Evolutionary conservation across 2,329 filamentous ascomycete species (phyloP).

Genomic region (Pseudocercospora eumusae): DNA sequence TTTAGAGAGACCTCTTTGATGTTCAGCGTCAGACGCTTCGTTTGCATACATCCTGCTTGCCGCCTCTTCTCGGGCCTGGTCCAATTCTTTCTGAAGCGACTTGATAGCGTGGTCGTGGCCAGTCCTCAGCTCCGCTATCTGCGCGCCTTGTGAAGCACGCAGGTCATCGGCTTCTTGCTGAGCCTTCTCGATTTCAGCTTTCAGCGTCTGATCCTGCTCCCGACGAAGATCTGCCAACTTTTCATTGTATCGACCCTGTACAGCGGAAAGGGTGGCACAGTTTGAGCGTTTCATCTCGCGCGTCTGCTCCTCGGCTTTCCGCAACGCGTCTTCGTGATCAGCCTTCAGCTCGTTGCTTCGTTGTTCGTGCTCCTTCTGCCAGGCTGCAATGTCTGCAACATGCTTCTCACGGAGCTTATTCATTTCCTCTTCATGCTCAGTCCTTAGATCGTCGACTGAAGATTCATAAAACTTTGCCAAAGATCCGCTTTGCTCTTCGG

Average conservation of each 20-base stretch:
- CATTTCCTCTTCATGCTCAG: constrained; percentile 20
- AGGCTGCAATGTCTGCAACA: constrained; percentile 15
- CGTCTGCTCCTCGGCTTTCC: neutral
- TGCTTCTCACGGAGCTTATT: constrained; percentile 24
- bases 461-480: constrained; percentile 18
- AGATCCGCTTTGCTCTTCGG: neutral
- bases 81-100: constrained; percentile 4
- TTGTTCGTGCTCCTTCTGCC: constrained; percentile 3
- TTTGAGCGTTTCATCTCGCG: constrained; percentile 2
- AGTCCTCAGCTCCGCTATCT: constrained; percentile 4
- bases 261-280: neutral
- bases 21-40: neutral
- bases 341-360: constrained; percentile 2
- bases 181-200: constrained; percentile 6
- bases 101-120: neutral
- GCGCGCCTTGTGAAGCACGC: neutral
- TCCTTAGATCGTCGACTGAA: constrained; percentile 12
- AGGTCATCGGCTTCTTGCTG: neutral
- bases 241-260: neutral
- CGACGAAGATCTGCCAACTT: constrained; percentile 4
- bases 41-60: neutral
- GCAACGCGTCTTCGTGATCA: neutral
- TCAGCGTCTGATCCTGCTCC: constrained; percentile 7
- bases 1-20: neutral
- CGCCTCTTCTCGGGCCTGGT: neutral